phyloP scores from a whole-genome alignment of 2,329 filamentous ascomycete species.

The Aspergillus eucalypticola region DNA sequence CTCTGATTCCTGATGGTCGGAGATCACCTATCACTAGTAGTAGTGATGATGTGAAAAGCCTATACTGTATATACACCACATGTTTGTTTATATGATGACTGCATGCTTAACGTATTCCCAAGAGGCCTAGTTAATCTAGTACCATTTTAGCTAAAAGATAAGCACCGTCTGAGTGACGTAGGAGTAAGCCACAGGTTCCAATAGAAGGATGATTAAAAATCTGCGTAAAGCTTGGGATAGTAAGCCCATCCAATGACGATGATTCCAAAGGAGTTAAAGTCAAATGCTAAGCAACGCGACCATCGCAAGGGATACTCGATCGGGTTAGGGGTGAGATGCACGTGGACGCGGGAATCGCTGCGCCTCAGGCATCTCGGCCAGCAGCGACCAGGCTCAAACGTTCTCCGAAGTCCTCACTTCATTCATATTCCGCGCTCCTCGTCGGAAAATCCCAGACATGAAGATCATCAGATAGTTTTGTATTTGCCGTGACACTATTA shows the following conservation, averaged over 20 bases:
- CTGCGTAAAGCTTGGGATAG: no score
- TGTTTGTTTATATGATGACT: not conserved
- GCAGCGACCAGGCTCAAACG: not conserved
- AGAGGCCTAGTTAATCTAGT: no score
- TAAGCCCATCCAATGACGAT: no score
- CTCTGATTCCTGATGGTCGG: not conserved
- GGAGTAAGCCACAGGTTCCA: no score
- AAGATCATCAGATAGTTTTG: not conserved
- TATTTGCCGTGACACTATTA: not conserved
- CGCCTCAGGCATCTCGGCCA: not conserved
- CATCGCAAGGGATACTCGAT: slow-evolving; percentile 2
- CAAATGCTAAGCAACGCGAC: not conserved
- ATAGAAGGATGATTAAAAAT: no score
- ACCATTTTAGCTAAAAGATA: no score
- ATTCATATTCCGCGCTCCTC: not conserved
- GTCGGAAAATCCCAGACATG: not conserved
- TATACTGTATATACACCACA: no score
- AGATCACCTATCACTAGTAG: no score
- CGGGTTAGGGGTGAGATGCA: not conserved
- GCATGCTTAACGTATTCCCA: no score
- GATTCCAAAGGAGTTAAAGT: not conserved
- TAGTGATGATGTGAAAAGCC: no score
- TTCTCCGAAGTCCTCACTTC: not conserved
- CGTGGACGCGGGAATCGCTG: not conserved
- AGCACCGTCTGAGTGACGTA: no score